Base-by-base conservation (phyloP, 257 asterid genomes). In the Forsythia viridissima region DNA sequence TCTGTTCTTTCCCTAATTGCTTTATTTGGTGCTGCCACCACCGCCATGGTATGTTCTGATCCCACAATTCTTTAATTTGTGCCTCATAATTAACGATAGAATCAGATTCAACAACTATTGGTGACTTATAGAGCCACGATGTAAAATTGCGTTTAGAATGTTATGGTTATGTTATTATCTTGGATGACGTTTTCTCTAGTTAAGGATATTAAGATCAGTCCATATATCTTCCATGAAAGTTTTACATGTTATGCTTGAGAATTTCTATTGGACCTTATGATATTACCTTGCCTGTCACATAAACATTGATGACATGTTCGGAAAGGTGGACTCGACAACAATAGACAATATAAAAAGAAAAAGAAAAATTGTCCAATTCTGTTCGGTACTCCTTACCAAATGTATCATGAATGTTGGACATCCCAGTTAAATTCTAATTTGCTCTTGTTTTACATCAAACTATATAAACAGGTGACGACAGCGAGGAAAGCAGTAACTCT, bases 1-100 rank as follows among this genome's bases (percentile, higher is more conserved):
- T 95, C 99, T 0, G 99, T 93, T 48, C 97, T 95, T 52, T 93
- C 99, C 79, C 97, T 95, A 75, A 89, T 95, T 42, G 99, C 97
- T 2, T 73, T 93, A 36, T 95, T 95, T 41, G 99, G 99, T 6
- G 99, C 99, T 0, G 99, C 99, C 80, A 89, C 96, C 77, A 93
- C 99, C 2, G 97, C 99, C 18, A 92, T 95, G 99, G 98, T 95
- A 87, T 1, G 80, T 75, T 66, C 55, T 16, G 13, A 39, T 41
- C 71, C 40, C 40, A 18, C 48, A 24, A 73, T 57, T 12, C 48
- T 42, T 30, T 5, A 38, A 44, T 36, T 11, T 9, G 6, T 8
- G 30, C 24, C 36, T 42, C 13, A 41, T 12, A 10, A 18, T 1
- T 11, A 8, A 8, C 65, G 9, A 5, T 38, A 3, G 3, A 21